These are phyloP conservation scores for Ganoderma meredithae DNA, from an alignment of 1,284 basidiomycete genomes.

Conservation along the genomic window DNA sequence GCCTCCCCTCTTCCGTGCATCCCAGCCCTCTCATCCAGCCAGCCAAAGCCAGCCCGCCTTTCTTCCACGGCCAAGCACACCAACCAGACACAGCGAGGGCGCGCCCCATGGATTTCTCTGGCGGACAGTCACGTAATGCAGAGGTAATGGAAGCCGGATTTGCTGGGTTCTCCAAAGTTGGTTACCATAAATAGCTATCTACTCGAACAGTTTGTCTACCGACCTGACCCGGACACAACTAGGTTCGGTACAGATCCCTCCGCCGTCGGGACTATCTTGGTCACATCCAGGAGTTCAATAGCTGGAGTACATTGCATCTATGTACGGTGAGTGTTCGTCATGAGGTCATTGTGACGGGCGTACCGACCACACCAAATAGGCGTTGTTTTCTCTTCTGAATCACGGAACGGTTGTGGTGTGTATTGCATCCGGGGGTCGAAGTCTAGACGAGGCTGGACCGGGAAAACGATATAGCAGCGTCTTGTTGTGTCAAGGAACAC, in stretches of 20 bases:
- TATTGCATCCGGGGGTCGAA: not conserved
- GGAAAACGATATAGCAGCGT: not conserved
- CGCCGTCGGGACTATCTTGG: too few relatives aligned
- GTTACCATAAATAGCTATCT: slow-evolving; percentile 25
- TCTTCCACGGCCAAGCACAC: not conserved
- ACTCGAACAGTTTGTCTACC: not conserved
- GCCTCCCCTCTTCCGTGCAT: not conserved
- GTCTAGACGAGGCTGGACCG: not conserved
- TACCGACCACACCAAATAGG: not conserved
- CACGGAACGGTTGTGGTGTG: not conserved
- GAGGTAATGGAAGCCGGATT: slow-evolving; percentile 16
- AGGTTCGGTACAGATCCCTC: too few relatives aligned
- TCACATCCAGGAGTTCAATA: not conserved
- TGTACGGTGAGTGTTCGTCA: not conserved
- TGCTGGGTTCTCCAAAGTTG: slow-evolving; percentile 22
- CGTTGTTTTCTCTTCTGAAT: not conserved
- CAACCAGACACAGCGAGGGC: not conserved
- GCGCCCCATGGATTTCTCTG: not conserved
- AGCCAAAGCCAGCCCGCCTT: not conserved
- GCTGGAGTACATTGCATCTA: not conserved
- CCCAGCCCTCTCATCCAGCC: not conserved
- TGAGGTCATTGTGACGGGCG: not conserved
- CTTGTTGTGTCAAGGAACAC: not conserved
- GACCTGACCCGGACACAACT: not conserved
- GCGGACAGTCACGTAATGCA: slow-evolving; percentile 13